phyloP scores from a whole-genome alignment of 768 basidiomycete genomes.

The Phylloporus rhodoxanthus region DNA sequence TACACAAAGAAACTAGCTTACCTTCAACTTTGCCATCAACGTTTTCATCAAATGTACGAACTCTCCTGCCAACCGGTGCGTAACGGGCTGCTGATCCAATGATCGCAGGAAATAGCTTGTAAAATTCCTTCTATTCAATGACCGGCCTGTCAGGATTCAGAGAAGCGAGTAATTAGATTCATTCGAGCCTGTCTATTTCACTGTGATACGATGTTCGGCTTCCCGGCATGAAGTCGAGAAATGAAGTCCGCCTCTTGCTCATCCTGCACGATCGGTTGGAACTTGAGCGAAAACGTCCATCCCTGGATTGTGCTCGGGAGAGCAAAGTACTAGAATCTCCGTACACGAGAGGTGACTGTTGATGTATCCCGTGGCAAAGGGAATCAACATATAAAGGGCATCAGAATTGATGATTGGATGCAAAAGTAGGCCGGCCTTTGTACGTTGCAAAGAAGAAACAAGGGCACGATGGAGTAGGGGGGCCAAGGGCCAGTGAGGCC shows the following conservation, averaged over 20 bases:
- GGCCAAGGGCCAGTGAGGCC: too few species aligned
- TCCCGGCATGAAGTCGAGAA: constrained; percentile 50
- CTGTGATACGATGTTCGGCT: constrained; percentile 57
- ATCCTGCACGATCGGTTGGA: constrained; percentile 53
- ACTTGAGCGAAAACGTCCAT: constrained; percentile 51
- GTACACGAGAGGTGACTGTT: too few species aligned
- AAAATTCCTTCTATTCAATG: constrained; percentile 57
- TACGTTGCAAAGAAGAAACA: too few species aligned
- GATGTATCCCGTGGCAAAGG: constrained; percentile 41
- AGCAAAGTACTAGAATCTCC: too few species aligned
- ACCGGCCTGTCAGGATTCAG: constrained; percentile 36
- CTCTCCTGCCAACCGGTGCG: constrained; percentile 46
- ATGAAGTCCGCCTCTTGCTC: constrained; percentile 62
- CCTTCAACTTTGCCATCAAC: constrained; percentile 66
- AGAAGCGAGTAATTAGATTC: neutral
- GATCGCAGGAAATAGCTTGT: constrained; percentile 43
- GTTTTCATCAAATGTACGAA: constrained; percentile 56
- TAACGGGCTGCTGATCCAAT: constrained; percentile 43
- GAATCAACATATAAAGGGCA: neutral
- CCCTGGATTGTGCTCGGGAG: too few species aligned
- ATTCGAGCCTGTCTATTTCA: neutral
- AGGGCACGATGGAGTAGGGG: too few species aligned
- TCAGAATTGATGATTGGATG: too few species aligned
- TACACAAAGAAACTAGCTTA: constrained; percentile 10
- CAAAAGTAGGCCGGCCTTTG: too few species aligned